These are phyloP conservation scores for Penicillium manginii DNA, from an alignment of 495 filamentous ascomycete species.

Conservation along the genomic window DNA sequence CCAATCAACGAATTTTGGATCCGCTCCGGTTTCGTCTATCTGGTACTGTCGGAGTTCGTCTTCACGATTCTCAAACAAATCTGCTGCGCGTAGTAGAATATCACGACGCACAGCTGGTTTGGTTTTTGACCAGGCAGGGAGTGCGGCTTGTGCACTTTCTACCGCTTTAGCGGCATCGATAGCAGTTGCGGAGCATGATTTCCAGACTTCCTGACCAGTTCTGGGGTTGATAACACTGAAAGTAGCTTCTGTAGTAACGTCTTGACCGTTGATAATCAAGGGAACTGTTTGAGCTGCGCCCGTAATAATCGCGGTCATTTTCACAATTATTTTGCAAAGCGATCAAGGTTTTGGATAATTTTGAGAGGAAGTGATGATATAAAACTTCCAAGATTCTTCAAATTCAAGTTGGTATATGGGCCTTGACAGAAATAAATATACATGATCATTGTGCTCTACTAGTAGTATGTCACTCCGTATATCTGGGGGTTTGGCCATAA, in stretches of 20 bases:
- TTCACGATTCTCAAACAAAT: constrained; percentile 61
- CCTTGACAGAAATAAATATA: too few species aligned
- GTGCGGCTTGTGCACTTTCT: constrained; percentile 64
- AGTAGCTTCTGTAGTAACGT: not conserved
- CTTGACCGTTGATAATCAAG: not conserved
- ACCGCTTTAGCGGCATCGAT: constrained; percentile 17
- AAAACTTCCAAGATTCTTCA: too few species aligned
- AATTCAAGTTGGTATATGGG: too few species aligned
- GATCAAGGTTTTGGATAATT: not conserved
- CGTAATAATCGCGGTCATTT: not conserved
- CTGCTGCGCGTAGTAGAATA: constrained; percentile 70
- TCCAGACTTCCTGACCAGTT: not conserved
- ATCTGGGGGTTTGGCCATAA: not conserved
- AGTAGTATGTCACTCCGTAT: not conserved
- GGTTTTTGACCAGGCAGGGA: constrained; percentile 68
- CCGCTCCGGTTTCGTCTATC: constrained; percentile 69
- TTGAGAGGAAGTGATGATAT: not conserved
- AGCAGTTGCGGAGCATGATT: not conserved
- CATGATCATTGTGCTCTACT: not conserved
- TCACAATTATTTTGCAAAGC: not conserved
- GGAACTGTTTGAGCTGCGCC: not conserved
- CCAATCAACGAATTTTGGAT: constrained; percentile 51
- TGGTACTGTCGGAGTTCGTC: constrained; percentile 66
- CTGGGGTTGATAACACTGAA: not conserved
- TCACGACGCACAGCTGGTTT: constrained; percentile 64